Conservation (phyloP, 176 grass and related monocot genomes). For the Aegilops speltoides region DNA sequence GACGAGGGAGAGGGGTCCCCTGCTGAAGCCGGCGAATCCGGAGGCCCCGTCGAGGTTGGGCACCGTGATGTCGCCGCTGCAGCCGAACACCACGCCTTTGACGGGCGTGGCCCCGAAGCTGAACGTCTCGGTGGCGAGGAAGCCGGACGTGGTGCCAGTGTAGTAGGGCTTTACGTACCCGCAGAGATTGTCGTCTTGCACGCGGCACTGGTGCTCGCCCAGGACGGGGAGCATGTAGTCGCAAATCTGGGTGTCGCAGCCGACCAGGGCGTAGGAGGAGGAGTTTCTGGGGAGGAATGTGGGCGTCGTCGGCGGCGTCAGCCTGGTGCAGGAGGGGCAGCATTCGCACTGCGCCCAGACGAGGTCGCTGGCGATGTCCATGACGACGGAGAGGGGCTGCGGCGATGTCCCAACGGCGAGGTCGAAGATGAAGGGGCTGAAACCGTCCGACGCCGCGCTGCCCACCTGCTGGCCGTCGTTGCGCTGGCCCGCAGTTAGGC, state of each 20-base stretch:
- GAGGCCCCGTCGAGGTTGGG: background rate
- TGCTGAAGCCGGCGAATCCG: constrained; percentile 4
- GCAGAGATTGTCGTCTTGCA: background rate
- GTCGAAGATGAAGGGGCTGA: background rate
- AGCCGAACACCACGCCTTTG: constrained; percentile 23
- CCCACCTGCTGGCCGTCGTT: background rate
- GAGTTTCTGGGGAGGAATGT: background rate
- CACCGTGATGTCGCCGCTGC: background rate
- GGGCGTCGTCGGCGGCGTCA: background rate
- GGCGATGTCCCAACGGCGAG: background rate
- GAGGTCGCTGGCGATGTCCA: background rate
- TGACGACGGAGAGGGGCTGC: background rate
- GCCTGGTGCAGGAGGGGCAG: background rate
- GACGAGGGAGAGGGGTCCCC: background rate
- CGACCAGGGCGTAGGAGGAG: background rate
- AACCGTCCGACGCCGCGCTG: background rate
- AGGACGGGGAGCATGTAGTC: background rate
- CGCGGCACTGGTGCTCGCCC: background rate
- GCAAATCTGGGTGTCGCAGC: background rate
- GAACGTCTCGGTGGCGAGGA: constrained; percentile 32
- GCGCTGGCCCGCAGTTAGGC: background rate
- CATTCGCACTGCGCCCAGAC: constrained; percentile 14
- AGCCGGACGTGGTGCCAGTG: background rate
- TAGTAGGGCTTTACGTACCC: background rate
- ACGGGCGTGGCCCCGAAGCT: background rate